These are phyloP conservation scores for Amanita jacksonii DNA, from an alignment of 768 basidiomycete genomes.

Conservation along the genomic window DNA sequence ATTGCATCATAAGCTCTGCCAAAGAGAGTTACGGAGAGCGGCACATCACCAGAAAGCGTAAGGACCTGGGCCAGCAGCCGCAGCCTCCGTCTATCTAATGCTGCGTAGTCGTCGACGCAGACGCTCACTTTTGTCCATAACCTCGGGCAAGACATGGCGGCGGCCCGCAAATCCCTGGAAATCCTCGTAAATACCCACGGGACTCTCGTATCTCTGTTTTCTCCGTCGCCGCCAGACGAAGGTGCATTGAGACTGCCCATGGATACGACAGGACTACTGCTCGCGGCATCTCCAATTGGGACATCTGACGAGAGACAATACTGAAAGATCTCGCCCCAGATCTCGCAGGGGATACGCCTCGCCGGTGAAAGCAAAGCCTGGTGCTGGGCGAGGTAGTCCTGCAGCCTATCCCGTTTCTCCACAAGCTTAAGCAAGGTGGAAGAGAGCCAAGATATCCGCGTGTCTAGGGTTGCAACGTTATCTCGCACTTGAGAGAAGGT, in stretches of 20 bases:
- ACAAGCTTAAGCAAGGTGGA: background rate
- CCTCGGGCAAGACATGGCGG: slow-evolving; percentile 5
- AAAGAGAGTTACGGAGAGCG: slow-evolving; percentile 1
- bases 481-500: background rate
- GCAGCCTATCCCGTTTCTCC: slow-evolving; percentile 1
- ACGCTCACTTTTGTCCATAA: slow-evolving; percentile 5
- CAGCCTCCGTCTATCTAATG: slow-evolving; percentile 6
- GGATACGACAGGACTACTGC: background rate
- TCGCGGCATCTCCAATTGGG: background rate
- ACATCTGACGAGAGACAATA: slow-evolving; percentile 1
- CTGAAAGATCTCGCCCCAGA: slow-evolving; percentile 6
- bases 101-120: slow-evolving; percentile 6
- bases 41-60: background rate
- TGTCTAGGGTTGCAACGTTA: background rate
- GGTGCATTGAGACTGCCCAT: background rate
- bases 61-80: background rate
- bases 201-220: background rate
- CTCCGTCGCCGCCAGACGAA: background rate
- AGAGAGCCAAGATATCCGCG: slow-evolving; percentile 1
- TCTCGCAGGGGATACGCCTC: slow-evolving; percentile 2
- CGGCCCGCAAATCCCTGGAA: background rate
- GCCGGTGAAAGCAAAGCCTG: slow-evolving; percentile 1
- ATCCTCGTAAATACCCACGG: slow-evolving; percentile 8
- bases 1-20: slow-evolving; percentile 2
- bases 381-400: slow-evolving; percentile 3